Conservation (phyloP, 2,329 filamentous ascomycete species). For the Neocucurbitaria cava region DNA sequence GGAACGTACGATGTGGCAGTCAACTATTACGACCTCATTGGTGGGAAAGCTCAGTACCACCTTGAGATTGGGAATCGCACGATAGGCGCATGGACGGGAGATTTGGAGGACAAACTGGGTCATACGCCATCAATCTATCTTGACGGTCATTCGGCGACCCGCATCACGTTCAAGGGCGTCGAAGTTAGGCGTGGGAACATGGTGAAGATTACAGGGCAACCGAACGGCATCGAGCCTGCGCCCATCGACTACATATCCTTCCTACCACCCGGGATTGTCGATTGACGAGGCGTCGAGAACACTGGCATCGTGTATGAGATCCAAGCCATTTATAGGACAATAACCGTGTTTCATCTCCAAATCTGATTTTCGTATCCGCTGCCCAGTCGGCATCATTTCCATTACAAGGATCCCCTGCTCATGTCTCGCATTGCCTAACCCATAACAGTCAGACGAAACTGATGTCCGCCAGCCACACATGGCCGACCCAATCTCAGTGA, state of each 20-base stretch:
- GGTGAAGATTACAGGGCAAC: constrained; percentile 63
- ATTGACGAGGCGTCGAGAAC: constrained; percentile 49
- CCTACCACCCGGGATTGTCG: constrained; percentile 64
- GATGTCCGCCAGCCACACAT: constrained; percentile 14
- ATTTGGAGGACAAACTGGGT: constrained; percentile 66
- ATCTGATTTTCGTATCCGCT: not conserved
- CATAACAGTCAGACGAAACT: constrained; percentile 1
- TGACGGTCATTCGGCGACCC: constrained; percentile 70
- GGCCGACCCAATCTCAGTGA: constrained; percentile 10
- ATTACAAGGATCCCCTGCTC: constrained; percentile 8
- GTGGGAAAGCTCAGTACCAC: constrained; percentile 64
- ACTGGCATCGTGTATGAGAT: not conserved
- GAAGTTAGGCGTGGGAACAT: constrained; percentile 59
- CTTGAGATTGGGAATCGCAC: constrained; percentile 61
- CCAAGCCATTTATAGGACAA: not conserved
- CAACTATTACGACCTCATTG: constrained; percentile 70
- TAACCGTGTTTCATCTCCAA: not conserved
- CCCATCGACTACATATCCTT: constrained; percentile 72
- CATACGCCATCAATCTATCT: constrained; percentile 65
- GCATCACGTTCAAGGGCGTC: constrained; percentile 65
- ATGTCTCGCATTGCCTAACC: constrained; percentile 8
- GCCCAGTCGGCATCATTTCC: constrained; percentile 20
- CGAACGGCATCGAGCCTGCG: constrained; percentile 68
- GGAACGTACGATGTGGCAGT: constrained; percentile 69
- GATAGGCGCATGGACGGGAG: constrained; percentile 66